phyloP scores from a whole-genome alignment of 768 basidiomycete species.

The Pleurotus tuber-regium region DNA sequence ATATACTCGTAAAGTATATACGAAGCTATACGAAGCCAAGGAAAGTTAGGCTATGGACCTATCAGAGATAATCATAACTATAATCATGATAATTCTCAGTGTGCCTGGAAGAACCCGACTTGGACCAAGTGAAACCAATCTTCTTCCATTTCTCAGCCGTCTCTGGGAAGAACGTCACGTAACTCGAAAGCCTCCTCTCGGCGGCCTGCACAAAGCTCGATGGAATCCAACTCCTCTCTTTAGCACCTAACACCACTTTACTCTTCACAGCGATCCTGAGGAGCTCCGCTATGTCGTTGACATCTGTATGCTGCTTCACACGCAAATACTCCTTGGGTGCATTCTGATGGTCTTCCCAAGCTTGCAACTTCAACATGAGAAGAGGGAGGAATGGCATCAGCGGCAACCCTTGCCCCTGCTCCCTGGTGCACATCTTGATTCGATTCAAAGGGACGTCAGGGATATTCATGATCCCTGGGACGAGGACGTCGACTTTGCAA shows the following conservation, averaged over 20 bases:
- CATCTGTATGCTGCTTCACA: background rate
- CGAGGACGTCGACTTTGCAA: conserved; percentile 17
- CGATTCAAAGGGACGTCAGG: conserved; percentile 11
- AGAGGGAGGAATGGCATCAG: conserved; percentile 9
- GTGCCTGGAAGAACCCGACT: no score
- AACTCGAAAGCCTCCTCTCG: background rate
- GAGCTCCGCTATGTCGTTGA: background rate
- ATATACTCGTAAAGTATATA: no score
- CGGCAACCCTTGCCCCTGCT: conserved; percentile 7
- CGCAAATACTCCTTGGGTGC: background rate
- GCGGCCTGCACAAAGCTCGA: conserved; percentile 1
- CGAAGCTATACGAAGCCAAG: no score
- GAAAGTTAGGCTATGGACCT: no score
- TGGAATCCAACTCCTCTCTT: background rate
- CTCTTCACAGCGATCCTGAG: background rate
- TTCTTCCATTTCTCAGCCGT: background rate
- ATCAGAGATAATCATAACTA: no score
- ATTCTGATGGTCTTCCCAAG: background rate
- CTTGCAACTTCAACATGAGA: conserved; percentile 5
- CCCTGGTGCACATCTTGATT: background rate
- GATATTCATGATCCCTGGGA: conserved; percentile 16
- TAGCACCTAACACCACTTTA: conserved; percentile 12
- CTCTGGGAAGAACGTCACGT: background rate
- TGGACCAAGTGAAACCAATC: background rate
- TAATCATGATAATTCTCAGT: no score